phyloP scores from a whole-genome alignment of 768 basidiomycete species.

The Auricularia auricula-judae region DNA sequence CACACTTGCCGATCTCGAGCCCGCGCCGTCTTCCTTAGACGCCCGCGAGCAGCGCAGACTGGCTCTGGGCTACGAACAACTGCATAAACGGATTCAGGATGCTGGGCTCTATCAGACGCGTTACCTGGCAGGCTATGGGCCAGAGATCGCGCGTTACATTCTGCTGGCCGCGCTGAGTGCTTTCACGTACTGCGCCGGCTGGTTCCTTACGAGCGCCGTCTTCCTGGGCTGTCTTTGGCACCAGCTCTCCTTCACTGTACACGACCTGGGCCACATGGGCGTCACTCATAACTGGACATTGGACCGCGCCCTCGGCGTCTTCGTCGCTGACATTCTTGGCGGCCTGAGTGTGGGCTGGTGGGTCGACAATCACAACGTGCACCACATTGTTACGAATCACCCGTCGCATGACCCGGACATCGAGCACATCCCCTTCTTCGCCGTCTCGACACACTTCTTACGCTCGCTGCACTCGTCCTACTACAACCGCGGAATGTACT shows the following conservation, averaged over 20 bases:
- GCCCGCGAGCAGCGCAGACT: slow-evolving; percentile 50
- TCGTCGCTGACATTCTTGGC: slow-evolving; percentile 78
- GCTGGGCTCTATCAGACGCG: slow-evolving; percentile 81
- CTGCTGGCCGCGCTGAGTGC: slow-evolving; percentile 49
- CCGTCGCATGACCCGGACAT: slow-evolving; percentile 90
- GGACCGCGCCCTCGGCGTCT: slow-evolving; percentile 70
- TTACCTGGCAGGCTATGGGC: slow-evolving; percentile 80
- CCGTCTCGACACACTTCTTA: slow-evolving; percentile 82
- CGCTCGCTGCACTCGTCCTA: slow-evolving; percentile 85
- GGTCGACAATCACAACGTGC: slow-evolving; percentile 81
- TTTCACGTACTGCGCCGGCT: slow-evolving; percentile 48
- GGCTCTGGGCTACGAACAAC: slow-evolving; percentile 65
- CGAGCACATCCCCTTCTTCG: slow-evolving; percentile 87
- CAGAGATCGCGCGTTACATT: slow-evolving; percentile 72
- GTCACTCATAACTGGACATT: slow-evolving; percentile 78
- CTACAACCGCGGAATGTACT: slow-evolving; percentile 76
- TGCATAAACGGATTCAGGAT: slow-evolving; percentile 61
- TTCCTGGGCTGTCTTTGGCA: slow-evolving; percentile 90
- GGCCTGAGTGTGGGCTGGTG: slow-evolving; percentile 94
- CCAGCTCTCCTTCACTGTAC: slow-evolving; percentile 83
- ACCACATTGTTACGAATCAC: slow-evolving; percentile 95
- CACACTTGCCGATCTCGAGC: slow-evolving; percentile 34
- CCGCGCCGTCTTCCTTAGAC: slow-evolving; percentile 44
- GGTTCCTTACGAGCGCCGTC: slow-evolving; percentile 65
- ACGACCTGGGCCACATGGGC: slow-evolving; percentile 93